Percentiles rank a stretch among this genome's conserved stretches.
Evolutionary conservation across 257 asterid genomes (phyloP).

Genomic region (Ocimum tenuiflorum): DNA sequence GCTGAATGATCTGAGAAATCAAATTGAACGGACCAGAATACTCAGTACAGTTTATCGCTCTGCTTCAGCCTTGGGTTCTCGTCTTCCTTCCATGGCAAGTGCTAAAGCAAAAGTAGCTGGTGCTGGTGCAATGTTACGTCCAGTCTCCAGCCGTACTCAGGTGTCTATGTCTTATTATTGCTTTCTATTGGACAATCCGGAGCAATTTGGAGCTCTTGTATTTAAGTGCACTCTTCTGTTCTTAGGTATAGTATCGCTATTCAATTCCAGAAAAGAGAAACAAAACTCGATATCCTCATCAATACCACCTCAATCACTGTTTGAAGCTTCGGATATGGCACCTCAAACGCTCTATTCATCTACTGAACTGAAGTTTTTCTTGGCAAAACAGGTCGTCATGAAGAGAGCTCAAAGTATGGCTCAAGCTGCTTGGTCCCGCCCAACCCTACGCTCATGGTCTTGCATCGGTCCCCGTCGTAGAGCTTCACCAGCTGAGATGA

Average conservation of each 20-base stretch:
- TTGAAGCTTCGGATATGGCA: too few species aligned
- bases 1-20: slow-evolving; percentile 88
- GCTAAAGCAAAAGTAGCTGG: slow-evolving; percentile 97
- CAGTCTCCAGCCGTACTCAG: slow-evolving; percentile 91
- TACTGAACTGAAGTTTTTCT: neutral
- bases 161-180: slow-evolving; percentile 24
- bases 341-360: neutral
- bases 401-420: slow-evolving; percentile 98
- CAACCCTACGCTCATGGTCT: slow-evolving; percentile 72
- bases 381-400: slow-evolving; percentile 67
- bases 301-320: too few species aligned
- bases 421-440: slow-evolving; percentile 87
- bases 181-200: neutral
- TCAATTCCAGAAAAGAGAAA: too few species aligned
- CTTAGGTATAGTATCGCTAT: too few species aligned
- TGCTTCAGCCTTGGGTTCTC: slow-evolving; percentile 96
- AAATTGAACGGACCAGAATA: slow-evolving; percentile 82
- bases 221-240: too few species aligned
- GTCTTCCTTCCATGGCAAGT: slow-evolving; percentile 88
- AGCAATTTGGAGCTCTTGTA: too few species aligned
- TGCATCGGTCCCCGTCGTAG: slow-evolving; percentile 97
- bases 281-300: too few species aligned
- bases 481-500: slow-evolving; percentile 34
- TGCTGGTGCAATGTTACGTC: slow-evolving; percentile 94
- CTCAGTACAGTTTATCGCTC: slow-evolving; percentile 95